Conservation (phyloP, 805 yeast genomes). For the Kuraishia borneana region DNA sequence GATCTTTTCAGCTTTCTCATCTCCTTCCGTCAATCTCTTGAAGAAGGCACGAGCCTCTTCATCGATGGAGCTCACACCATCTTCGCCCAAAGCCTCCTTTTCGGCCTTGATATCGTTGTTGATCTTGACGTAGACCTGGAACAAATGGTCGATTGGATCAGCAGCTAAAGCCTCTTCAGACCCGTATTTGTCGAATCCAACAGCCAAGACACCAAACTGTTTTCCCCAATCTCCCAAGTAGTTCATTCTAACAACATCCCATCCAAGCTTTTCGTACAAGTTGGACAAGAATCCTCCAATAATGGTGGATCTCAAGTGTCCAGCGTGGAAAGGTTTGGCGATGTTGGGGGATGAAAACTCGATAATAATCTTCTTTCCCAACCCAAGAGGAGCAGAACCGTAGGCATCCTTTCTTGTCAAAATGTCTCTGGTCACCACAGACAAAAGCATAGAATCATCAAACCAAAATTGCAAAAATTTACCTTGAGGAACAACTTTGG, state of each 20-base stretch:
- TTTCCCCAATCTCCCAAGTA: constrained; percentile 99
- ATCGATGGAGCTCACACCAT: constrained; percentile 54
- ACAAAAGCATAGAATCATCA: constrained; percentile 51
- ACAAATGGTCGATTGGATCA: constrained; percentile 91
- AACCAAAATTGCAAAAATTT: constrained; percentile 87
- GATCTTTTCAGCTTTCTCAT: constrained; percentile 58
- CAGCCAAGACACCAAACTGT: constrained; percentile 93
- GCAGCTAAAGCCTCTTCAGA: constrained; percentile 51
- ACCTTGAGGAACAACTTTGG: constrained; percentile 72
- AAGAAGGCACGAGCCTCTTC: constrained; percentile 82
- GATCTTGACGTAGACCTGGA: constrained; percentile 83
- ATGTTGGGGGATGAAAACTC: constrained; percentile 98
- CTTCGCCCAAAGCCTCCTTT: constrained; percentile 33
- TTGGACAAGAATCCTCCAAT: constrained; percentile 94
- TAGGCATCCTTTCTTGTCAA: constrained; percentile 48
- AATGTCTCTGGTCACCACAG: constrained; percentile 59
- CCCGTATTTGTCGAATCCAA: constrained; percentile 85
- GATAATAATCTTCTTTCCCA: constrained; percentile 57
- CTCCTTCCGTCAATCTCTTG: constrained; percentile 90
- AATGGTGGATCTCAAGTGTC: constrained; percentile 94
- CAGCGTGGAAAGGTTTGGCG: constrained; percentile 99
- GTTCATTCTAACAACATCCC: constrained; percentile 87
- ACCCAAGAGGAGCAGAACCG: constrained; percentile 70
- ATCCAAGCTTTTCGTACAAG: constrained; percentile 82
- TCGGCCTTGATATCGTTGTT: constrained; percentile 65